Evolutionary conservation across 192 early-diverging fungal genomes (phyloP), one percentile per base, ranked within the genome.

Genomic region (Phlyctochytrium bullatum): DNA sequence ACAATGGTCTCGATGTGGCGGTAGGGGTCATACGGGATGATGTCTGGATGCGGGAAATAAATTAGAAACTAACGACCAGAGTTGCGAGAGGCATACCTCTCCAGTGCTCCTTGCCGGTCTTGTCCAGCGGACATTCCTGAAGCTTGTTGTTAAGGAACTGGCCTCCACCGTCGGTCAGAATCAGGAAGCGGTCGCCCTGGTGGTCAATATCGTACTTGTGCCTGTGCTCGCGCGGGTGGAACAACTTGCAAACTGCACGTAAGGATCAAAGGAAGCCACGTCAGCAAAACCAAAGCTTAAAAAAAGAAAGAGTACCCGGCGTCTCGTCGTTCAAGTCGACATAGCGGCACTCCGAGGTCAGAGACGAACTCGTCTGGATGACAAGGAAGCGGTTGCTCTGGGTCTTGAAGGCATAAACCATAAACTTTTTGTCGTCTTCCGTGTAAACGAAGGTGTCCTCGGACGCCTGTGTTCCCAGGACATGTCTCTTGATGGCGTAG

Each of bases 11-110:
- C 47, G 57, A 52, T 10, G 25, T 75, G 25, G 12, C 27, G 34
- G 62, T 61, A 60, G 2, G 76, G 76, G 58, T 84, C 76, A 64
- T 81, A 84, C 1, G 77, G 75, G n/a, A 77, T 62, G 29, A 83
- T 40, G 23, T 83, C 79, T 30, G 25, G n/a, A n/a, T n/a, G 12
- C n/a, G n/a, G n/a, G 40, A 50, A 14, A 50, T 50, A 50, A n/a
- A n/a, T 50, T 50, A 50, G n/a, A n/a, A n/a, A n/a, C 40, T 50
- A 14, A n/a, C 40, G n/a, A 50, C n/a, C n/a, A 50, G 12, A n/a
- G 10, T 14, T 10, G 40, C 12, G 10, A 50, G 10, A 10, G n/a
- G n/a, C 40, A 50, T 50, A 50, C 40, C 40, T 31, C 59, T 58
- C 71, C 71, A 73, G 14, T n/a, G 14, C 16, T 35, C 47, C 34